phyloP scores from a whole-genome alignment of 495 filamentous ascomycete species.

The Rhizodiscina lignyota region DNA sequence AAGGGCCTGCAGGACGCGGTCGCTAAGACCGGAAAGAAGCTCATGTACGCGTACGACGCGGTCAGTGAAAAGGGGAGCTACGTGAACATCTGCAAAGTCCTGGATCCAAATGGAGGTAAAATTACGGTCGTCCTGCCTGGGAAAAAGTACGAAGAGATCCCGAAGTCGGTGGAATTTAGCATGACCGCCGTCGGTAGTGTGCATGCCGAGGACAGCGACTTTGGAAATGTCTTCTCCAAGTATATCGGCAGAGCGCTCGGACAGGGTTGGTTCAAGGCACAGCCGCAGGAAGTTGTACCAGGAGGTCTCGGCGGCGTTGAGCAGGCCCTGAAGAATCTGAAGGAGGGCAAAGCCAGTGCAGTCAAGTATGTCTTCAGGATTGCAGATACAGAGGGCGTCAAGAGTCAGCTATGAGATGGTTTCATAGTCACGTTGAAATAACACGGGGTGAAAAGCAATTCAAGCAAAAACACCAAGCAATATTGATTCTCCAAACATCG shows the following conservation, averaged over 20 bases:
- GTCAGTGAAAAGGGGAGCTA: conserved; percentile 36
- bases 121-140: conserved; percentile 37
- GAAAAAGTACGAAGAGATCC: conserved; percentile 15
- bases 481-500: too few species aligned
- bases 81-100: conserved; percentile 28
- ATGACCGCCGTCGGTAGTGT: conserved; percentile 30
- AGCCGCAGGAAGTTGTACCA: conserved; percentile 43
- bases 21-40: conserved; percentile 9
- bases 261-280: conserved; percentile 43
- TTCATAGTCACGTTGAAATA: too few species aligned
- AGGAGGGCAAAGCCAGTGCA: conserved; percentile 45
- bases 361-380: conserved; percentile 56
- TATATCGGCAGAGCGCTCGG: conserved; percentile 34
- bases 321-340: conserved; percentile 35
- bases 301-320: conserved; percentile 40
- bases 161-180: conserved; percentile 10
- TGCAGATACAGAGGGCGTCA: conserved; percentile 34
- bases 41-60: conserved; percentile 41
- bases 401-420: too few species aligned
- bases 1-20: conserved; percentile 31
- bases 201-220: conserved; percentile 40
- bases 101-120: conserved; percentile 23
- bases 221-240: conserved; percentile 32
- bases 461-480: too few species aligned
- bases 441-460: too few species aligned